Base-by-base conservation (phyloP, 2,329 filamentous ascomycete species). In the Setomelanomma holmii region DNA sequence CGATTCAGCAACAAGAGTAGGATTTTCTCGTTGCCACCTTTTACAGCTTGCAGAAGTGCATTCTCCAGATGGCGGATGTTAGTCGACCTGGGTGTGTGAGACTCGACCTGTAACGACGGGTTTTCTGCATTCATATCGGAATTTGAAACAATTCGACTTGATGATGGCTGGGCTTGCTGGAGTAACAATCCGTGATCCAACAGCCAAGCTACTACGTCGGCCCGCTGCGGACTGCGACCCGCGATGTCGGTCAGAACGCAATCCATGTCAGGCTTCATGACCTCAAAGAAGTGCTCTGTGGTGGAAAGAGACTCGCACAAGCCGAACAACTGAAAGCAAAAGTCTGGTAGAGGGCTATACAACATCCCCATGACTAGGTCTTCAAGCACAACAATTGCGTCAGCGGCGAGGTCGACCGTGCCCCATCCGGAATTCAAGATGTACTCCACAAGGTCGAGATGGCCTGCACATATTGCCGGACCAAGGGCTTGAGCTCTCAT, bases 1-100 rank as follows among this genome's bases (percentile, higher is more conserved):
- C 36, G 43, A 7, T 42, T 36, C 8, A 56, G 49, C 7, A 56
- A 43, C 17, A 53, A 22, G 17, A 20, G 30, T 12, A 47, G 23
- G 12, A 51, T 51, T 4, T 48, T 11, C 38, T 48, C 43, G 23
- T 48, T 55, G 5, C 48, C 48, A 27, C 48, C 43, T 34, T 42
- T 44, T 14, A 51, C 40, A 24, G 52, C 48, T 40, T 22, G 42
- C 20, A 24, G 23, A 16, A 51, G 44, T 19, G 7, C 16, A n/a
- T 40, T 36, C 39, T 24, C 34, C 8, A 22, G 35, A 4, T 27
- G 16, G 11, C 39, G 45, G n/a, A n/a, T n/a, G n/a, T n/a, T n/a
- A n/a, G n/a, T n/a, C n/a, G n/a, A n/a, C n/a, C n/a, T n/a, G n/a
- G n/a, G n/a, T n/a, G n/a, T n/a, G n/a, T n/a, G n/a, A n/a, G n/a